Conservation (phyloP, 371 early-diverging fungal species). For the Mucor mucedo region DNA sequence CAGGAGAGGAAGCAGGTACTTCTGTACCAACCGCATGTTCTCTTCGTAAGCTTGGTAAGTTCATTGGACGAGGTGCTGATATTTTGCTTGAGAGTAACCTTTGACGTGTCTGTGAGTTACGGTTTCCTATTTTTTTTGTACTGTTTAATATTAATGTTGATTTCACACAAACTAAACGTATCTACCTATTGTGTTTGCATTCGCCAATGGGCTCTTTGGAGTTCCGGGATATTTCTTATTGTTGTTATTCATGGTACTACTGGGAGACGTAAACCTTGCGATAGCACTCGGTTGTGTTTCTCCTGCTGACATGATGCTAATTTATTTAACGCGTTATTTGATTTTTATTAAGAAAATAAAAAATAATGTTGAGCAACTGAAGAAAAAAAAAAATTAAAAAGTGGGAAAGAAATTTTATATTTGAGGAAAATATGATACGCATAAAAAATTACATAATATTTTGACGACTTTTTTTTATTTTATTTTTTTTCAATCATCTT, state of each 20-base stretch:
- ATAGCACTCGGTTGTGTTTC: slow-evolving; percentile 16
- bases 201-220: slow-evolving; percentile 20
- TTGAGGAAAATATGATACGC: not conserved
- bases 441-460: not conserved
- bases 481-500: not conserved
- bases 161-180: not conserved
- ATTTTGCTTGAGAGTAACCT: slow-evolving; percentile 45
- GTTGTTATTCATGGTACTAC: slow-evolving; percentile 5
- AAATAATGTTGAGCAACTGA: not conserved
- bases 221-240: slow-evolving; percentile 24
- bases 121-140: slow-evolving; percentile 25
- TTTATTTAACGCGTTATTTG: slow-evolving; percentile 2
- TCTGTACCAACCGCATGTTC: slow-evolving; percentile 42
- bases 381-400: slow-evolving; percentile 11
- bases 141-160: not conserved
- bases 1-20: slow-evolving; percentile 19
- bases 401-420: not conserved
- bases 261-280: slow-evolving; percentile 13
- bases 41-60: slow-evolving; percentile 50
- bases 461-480: not conserved
- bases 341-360: not conserved
- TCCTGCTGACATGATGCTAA: slow-evolving; percentile 23
- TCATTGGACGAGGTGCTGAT: slow-evolving; percentile 56
- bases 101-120: slow-evolving; percentile 37
- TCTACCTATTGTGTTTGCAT: not conserved